These are phyloP conservation scores for Thoreauomyces humboldtii DNA, from an alignment of 192 early-diverging fungal species.

Conservation along the genomic window DNA sequence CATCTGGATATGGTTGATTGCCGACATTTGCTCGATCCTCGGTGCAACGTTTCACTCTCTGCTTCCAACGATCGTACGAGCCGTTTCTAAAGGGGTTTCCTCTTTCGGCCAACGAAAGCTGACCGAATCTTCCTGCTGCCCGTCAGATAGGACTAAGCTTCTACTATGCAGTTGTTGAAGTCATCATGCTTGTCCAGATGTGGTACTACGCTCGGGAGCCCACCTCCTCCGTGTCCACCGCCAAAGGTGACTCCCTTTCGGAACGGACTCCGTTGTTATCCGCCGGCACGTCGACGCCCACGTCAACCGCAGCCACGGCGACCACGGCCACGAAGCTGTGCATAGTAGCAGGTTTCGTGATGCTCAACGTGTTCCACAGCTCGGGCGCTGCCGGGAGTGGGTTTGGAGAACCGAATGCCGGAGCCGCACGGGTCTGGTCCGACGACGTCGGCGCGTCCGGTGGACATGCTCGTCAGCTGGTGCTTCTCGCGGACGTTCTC, in stretches of 20 bases:
- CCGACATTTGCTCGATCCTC: slow-evolving; percentile 72
- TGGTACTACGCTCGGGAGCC: background rate
- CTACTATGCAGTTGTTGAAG: slow-evolving; percentile 73
- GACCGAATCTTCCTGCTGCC: background rate
- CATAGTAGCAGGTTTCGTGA: background rate
- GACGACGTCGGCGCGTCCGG: too few relatives aligned
- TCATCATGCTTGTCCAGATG: slow-evolving; percentile 59
- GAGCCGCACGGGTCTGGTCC: too few relatives aligned
- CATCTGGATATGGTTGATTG: slow-evolving; percentile 73
- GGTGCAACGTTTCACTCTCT: slow-evolving; percentile 73
- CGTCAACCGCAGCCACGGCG: background rate
- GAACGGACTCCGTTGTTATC: background rate
- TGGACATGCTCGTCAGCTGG: too few relatives aligned
- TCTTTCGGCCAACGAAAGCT: too few relatives aligned
- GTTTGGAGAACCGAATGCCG: too few relatives aligned
- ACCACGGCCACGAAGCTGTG: background rate
- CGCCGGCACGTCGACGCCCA: background rate
- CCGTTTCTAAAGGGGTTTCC: background rate
- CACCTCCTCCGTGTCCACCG: background rate
- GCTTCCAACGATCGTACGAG: slow-evolving; percentile 63
- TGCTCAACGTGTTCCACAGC: background rate
- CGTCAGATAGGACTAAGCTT: slow-evolving; percentile 54
- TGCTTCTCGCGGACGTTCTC: slow-evolving; percentile 58
- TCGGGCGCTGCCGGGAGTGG: too few relatives aligned
- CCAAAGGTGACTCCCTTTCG: too few relatives aligned